These are phyloP conservation scores for Aphanomyces euteiches DNA, from an alignment of 352 stramenopile species.

Conservation along the genomic window DNA sequence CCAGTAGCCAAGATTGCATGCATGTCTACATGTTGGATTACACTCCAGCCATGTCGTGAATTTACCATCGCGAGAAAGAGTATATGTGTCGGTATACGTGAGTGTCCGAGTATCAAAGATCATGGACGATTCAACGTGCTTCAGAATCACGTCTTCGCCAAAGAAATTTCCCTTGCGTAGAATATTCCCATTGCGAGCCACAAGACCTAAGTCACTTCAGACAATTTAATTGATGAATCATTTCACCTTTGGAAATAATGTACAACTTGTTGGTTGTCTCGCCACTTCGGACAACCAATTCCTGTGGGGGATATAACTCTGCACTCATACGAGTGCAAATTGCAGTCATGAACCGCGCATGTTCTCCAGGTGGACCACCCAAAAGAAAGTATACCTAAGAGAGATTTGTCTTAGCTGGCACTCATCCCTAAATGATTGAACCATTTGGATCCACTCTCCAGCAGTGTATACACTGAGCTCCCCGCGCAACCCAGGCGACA, in stretches of 20 bases:
- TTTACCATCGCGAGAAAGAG: constrained; percentile 6
- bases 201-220: not conserved
- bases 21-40: not conserved
- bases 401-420: not conserved
- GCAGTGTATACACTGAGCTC: constrained; percentile 19
- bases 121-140: constrained; percentile 4
- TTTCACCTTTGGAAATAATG: constrained; percentile 18
- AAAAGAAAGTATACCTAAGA: constrained; percentile 17
- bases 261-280: constrained; percentile 19
- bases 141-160: constrained; percentile 18
- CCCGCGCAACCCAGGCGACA: constrained; percentile 11
- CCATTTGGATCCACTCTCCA: constrained; percentile 24
- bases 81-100: constrained; percentile 17
- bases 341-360: constrained; percentile 20
- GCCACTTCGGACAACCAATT: constrained; percentile 3
- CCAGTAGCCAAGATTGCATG: constrained; percentile 5
- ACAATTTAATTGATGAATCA: not conserved
- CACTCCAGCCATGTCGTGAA: not conserved
- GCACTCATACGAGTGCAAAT: constrained; percentile 1
- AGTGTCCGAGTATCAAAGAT: constrained; percentile 18
- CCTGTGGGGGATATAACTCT: constrained; percentile 17
- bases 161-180: constrained; percentile 12
- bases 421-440: not conserved
- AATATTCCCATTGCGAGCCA: not conserved
- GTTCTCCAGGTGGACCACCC: constrained; percentile 21